A percentile compares a stretch with the other conserved stretches of the same genome.
These are phyloP conservation scores for Ceratobasidium sp. DNA, from an alignment of 1,284 basidiomycete species.

Conservation along the genomic window DNA sequence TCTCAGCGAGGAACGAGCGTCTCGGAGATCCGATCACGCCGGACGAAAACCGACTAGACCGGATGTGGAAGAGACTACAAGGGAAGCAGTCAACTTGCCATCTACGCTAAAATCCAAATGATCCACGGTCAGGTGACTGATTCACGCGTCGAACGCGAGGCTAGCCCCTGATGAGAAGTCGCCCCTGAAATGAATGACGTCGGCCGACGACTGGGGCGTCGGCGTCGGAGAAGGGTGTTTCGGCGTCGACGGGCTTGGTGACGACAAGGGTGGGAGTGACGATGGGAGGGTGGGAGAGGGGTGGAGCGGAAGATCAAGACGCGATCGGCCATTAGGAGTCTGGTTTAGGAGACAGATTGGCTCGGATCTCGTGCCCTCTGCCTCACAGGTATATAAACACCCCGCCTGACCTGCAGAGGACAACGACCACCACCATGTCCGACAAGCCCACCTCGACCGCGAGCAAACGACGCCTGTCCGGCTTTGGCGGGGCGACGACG, in stretches of 20 bases:
- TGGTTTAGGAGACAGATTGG: not conserved
- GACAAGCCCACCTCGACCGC: constrained; percentile 66
- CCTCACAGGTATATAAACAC: not conserved
- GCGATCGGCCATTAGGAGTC: not conserved
- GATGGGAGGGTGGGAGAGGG: not conserved
- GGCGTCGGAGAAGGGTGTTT: not conserved
- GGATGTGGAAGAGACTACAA: not conserved
- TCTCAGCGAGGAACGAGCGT: no score
- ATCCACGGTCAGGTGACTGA: constrained; percentile 29
- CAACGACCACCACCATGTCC: constrained; percentile 24
- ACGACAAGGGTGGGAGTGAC: constrained; percentile 9
- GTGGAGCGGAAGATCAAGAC: constrained; percentile 33
- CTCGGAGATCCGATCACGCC: no score
- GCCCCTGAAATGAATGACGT: constrained; percentile 20
- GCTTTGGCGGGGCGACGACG: constrained; percentile 62
- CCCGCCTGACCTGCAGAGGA: not conserved
- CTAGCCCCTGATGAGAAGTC: not conserved
- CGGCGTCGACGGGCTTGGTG: constrained; percentile 1
- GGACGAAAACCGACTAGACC: not conserved
- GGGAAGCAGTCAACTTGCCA: no score
- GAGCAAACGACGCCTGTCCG: constrained; percentile 76
- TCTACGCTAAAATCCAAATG: not conserved
- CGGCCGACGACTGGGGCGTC: not conserved
- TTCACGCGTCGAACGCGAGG: constrained; percentile 12
- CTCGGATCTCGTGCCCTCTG: constrained; percentile 24